phyloP scores from a whole-genome alignment of 2,329 filamentous ascomycete species.

The Colletotrichum viniferum region DNA sequence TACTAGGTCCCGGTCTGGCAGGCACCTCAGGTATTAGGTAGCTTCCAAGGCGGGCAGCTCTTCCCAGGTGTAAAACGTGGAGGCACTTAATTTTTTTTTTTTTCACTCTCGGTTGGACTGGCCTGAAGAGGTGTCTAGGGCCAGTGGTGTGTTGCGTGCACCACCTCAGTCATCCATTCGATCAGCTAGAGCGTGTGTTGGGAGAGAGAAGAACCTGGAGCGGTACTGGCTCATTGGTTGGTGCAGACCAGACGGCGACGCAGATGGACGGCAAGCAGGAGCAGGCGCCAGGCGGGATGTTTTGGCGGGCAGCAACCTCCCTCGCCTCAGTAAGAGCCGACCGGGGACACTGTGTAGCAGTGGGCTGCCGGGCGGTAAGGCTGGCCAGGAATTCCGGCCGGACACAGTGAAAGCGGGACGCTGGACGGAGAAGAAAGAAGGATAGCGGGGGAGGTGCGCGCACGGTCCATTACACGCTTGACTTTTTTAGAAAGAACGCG shows the following conservation, averaged over 20 bases:
- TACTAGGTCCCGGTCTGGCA: slow-evolving; percentile 2
- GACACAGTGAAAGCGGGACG: slow-evolving; percentile 2
- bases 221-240: background rate
- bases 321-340: background rate
- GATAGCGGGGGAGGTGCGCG: slow-evolving; percentile 6
- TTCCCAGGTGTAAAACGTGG: background rate
- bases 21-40: background rate
- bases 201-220: background rate
- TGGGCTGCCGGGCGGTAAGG: background rate
- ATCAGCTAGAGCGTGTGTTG: background rate
- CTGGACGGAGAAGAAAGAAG: background rate
- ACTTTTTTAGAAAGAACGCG: background rate
- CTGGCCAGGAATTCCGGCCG: background rate
- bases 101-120: background rate
- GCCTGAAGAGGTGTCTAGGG: background rate
- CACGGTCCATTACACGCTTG: slow-evolving; percentile 8
- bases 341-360: background rate
- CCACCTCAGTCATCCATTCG: background rate
- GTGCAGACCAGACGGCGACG: background rate
- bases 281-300: background rate
- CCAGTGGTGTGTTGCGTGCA: background rate
- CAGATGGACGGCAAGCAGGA: background rate
- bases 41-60: background rate
- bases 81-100: background rate
- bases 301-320: background rate